phyloP scores from a whole-genome alignment of 495 filamentous ascomycete species.

The Penicillium riverlandense region DNA sequence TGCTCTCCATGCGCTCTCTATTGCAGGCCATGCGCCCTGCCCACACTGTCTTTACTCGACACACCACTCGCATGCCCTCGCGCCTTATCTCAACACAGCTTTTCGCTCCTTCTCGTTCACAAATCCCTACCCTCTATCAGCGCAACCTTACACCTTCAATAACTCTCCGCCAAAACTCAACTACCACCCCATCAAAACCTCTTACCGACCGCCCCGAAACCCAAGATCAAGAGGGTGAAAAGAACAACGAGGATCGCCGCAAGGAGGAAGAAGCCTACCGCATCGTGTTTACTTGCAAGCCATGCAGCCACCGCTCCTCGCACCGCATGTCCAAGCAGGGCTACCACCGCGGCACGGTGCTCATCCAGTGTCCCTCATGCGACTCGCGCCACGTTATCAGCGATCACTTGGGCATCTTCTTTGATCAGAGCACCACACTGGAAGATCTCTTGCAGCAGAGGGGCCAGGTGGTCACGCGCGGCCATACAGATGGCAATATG shows the following conservation, averaged over 20 bases:
- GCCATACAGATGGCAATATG: conserved; percentile 46
- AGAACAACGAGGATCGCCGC: conserved; percentile 25
- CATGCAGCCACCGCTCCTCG: conserved; percentile 65
- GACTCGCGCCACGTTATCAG: conserved; percentile 81
- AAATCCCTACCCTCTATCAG: not conserved
- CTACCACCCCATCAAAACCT: conserved; percentile 12
- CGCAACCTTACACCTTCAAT: conserved; percentile 1
- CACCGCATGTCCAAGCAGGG: conserved; percentile 86
- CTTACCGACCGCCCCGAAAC: conserved; percentile 22
- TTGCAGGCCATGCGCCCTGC: conserved; percentile 11
- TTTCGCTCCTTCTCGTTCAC: not conserved
- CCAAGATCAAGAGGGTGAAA: conserved; percentile 21
- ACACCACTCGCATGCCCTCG: not conserved
- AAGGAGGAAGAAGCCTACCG: conserved; percentile 65
- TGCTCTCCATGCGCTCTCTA: conserved; percentile 13
- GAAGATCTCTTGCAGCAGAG: conserved; percentile 29
- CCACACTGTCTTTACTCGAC: conserved; percentile 2
- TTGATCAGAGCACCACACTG: conserved; percentile 29
- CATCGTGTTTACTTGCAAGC: conserved; percentile 86
- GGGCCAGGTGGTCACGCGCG: conserved; percentile 25
- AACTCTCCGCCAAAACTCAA: conserved; percentile 24
- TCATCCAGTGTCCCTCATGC: conserved; percentile 82
- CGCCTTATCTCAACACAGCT: conserved; percentile 11
- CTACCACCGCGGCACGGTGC: conserved; percentile 80
- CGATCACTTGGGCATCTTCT: conserved; percentile 65